Percentiles rank a stretch among this genome's conserved stretches.
These are phyloP conservation scores for Aschersonia sp. DNA, from an alignment of 2,329 filamentous ascomycete species.

Conservation along the genomic window DNA sequence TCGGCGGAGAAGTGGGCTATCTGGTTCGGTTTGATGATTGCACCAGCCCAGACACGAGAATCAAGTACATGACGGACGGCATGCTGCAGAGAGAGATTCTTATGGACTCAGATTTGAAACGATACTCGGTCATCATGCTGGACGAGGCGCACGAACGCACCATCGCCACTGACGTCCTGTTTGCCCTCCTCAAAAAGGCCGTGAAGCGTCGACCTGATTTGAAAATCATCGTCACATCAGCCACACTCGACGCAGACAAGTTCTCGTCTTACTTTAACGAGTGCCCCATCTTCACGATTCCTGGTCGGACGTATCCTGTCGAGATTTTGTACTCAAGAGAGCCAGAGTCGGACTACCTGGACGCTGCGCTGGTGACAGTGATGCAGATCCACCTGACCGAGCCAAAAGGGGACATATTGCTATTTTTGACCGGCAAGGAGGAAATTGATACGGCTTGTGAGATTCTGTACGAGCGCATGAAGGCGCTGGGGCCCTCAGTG, in stretches of 20 bases:
- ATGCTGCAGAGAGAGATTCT: constrained; percentile 95
- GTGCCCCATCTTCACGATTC: constrained; percentile 93
- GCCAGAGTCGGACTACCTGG: constrained; percentile 89
- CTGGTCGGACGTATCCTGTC: constrained; percentile 86
- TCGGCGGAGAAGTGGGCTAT: constrained; percentile 90
- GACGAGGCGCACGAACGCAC: constrained; percentile 97
- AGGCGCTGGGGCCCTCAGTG: constrained; percentile 76
- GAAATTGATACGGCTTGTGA: constrained; percentile 95
- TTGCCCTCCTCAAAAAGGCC: constrained; percentile 88
- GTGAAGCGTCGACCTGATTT: constrained; percentile 73
- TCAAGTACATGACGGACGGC: constrained; percentile 99
- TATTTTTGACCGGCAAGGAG: constrained; percentile 94
- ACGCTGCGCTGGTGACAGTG: constrained; percentile 84
- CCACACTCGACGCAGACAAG: constrained; percentile 92
- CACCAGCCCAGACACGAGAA: constrained; percentile 73
- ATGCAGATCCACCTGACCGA: constrained; percentile 98
- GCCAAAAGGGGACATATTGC: constrained; percentile 80
- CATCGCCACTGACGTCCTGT: constrained; percentile 88
- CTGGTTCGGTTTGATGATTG: constrained; percentile 96
- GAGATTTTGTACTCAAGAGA: constrained; percentile 92
- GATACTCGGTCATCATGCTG: constrained; percentile 94
- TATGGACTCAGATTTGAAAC: constrained; percentile 73
- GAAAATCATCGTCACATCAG: constrained; percentile 91
- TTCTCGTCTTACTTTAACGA: constrained; percentile 94
- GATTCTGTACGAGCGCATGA: constrained; percentile 90